A percentile compares a stretch with the other conserved stretches of the same genome.
These are phyloP conservation scores for Tulasnella sp. DNA, from an alignment of 768 basidiomycete species.

Conservation along the genomic window DNA sequence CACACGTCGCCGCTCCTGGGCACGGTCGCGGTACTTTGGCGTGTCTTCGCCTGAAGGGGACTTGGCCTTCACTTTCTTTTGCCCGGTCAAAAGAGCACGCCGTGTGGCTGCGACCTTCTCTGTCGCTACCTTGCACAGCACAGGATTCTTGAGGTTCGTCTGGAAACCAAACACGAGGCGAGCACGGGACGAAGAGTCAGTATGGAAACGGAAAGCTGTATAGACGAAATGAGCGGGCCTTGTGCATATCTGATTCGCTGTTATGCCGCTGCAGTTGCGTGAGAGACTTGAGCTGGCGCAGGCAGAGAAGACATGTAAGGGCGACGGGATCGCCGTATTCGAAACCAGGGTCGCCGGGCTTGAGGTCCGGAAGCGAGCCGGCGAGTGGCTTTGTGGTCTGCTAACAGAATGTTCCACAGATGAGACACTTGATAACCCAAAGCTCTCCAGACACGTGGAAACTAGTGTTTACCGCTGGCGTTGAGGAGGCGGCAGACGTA, in stretches of 20 bases:
- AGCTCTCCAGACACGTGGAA: neutral
- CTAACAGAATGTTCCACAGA: slow-evolving; percentile 7
- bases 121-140: slow-evolving; percentile 57
- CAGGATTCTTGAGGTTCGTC: slow-evolving; percentile 75
- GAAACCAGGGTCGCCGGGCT: slow-evolving; percentile 37
- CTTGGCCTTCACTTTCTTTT: slow-evolving; percentile 32
- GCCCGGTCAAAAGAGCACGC: neutral
- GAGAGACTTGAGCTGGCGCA: slow-evolving; percentile 79
- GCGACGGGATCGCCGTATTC: slow-evolving; percentile 69
- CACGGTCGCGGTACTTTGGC: slow-evolving; percentile 90
- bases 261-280: slow-evolving; percentile 84
- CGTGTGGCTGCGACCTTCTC: slow-evolving; percentile 28
- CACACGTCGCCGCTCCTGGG: slow-evolving; percentile 77
- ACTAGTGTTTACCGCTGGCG: slow-evolving; percentile 20
- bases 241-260: slow-evolving; percentile 89
- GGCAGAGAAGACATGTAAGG: slow-evolving; percentile 79
- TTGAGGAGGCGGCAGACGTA: slow-evolving; percentile 18
- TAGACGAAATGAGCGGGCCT: slow-evolving; percentile 41
- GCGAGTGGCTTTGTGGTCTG: slow-evolving; percentile 6
- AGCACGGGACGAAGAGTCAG: slow-evolving; percentile 22
- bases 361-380: slow-evolving; percentile 28
- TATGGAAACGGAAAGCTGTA: slow-evolving; percentile 20
- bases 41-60: slow-evolving; percentile 33
- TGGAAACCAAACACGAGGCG: slow-evolving; percentile 25
- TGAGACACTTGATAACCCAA: slow-evolving; percentile 1